Conservation (phyloP, 371 early-diverging fungal species). For the Amoeboaphelidium occidentale region DNA sequence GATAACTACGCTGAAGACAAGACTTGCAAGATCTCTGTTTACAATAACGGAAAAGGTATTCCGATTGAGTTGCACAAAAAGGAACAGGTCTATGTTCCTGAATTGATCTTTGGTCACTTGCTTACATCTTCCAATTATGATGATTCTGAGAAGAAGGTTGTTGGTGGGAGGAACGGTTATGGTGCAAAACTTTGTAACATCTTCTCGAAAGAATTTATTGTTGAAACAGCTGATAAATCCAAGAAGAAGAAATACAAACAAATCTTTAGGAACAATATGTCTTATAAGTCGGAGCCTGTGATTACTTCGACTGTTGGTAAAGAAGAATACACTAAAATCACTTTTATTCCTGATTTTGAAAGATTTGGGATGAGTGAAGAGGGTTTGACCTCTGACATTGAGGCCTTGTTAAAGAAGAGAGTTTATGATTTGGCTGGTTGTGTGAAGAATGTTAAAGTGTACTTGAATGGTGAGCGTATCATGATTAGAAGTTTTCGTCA, state of each 20-base stretch:
- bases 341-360: constrained; percentile 87
- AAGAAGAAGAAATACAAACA: constrained; percentile 57
- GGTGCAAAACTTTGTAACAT: constrained; percentile 99
- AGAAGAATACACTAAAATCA: constrained; percentile 68
- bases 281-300: constrained; percentile 35
- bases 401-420: constrained; percentile 75
- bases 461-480: constrained; percentile 65
- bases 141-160: constrained; percentile 92
- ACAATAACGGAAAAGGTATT: constrained; percentile 95
- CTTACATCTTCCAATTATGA: constrained; percentile 97
- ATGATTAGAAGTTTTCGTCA: constrained; percentile 69
- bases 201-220: constrained; percentile 83
- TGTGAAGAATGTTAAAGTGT: constrained; percentile 58
- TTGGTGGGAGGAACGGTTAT: constrained; percentile 98
- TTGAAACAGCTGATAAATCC: constrained; percentile 79
- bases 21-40: constrained; percentile 61
- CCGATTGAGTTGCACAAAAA: constrained; percentile 86
- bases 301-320: constrained; percentile 32
- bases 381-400: constrained; percentile 55
- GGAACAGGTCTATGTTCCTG: constrained; percentile 92
- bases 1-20: too few species aligned
- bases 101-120: constrained; percentile 97
- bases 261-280: constrained; percentile 73
- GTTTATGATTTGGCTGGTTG: constrained; percentile 95
- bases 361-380: constrained; percentile 89